phyloP scores from a whole-genome alignment of 768 basidiomycete species.

The Mycena indigotica region DNA sequence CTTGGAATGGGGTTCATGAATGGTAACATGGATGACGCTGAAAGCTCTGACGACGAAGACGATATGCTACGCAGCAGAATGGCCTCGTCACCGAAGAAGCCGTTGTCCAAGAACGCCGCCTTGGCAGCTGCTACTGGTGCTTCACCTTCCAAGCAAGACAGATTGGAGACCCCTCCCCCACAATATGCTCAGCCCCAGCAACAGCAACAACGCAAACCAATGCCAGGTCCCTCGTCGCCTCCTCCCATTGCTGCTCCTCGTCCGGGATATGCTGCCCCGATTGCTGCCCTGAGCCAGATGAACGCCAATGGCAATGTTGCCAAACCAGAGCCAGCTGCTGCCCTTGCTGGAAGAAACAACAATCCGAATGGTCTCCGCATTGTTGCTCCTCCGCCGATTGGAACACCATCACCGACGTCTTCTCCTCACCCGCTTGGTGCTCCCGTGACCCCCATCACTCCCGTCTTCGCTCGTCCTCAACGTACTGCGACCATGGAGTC shows the following conservation, averaged over 20 bases:
- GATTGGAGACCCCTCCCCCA: slow-evolving; percentile 19
- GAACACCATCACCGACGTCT: slow-evolving; percentile 41
- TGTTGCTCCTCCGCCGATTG: slow-evolving; percentile 25
- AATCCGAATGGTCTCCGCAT: slow-evolving; percentile 20
- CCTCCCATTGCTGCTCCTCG: slow-evolving; percentile 62
- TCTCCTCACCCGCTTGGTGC: slow-evolving; percentile 75
- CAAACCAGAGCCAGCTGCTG: slow-evolving; percentile 46
- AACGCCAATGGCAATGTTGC: slow-evolving; percentile 35
- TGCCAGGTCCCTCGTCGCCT: slow-evolving; percentile 3
- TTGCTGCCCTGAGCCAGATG: slow-evolving; percentile 56
- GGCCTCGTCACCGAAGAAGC: slow-evolving; percentile 13
- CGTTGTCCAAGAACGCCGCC: slow-evolving; percentile 40
- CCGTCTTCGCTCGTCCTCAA: slow-evolving; percentile 72
- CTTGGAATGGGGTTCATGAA: slow-evolving; percentile 53
- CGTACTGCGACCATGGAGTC: slow-evolving; percentile 32
- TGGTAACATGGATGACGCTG: slow-evolving; percentile 45
- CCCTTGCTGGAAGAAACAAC: slow-evolving; percentile 35
- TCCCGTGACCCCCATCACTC: slow-evolving; percentile 76
- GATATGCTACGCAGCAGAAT: slow-evolving; percentile 21
- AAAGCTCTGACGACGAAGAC: slow-evolving; percentile 37
- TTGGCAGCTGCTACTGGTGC: slow-evolving; percentile 38
- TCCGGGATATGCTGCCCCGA: slow-evolving; percentile 74
- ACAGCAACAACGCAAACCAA: slow-evolving; percentile 13
- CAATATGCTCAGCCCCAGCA: slow-evolving; percentile 10
- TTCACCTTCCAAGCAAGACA: slow-evolving; percentile 11